Conservation (phyloP, 1,284 basidiomycete species). For the Trichosporon coremiiforme region DNA sequence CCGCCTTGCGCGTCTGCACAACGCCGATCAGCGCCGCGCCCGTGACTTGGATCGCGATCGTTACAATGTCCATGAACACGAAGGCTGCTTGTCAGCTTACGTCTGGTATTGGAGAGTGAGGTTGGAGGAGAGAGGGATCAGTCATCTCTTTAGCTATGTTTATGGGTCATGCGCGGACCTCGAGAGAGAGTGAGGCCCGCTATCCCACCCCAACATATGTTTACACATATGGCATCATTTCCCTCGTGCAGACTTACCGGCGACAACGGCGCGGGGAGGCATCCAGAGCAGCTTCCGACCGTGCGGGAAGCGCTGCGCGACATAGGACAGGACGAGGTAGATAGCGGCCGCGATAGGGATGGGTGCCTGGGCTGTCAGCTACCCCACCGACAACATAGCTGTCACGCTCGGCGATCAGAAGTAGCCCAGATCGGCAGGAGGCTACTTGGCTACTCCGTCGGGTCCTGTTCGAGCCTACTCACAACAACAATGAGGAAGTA, state of each 20-base stretch:
- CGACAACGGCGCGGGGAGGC: constrained; percentile 41
- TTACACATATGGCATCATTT: constrained; percentile 18
- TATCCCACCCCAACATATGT: constrained; percentile 18
- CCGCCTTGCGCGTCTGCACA: constrained; percentile 45
- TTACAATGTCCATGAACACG: constrained; percentile 50
- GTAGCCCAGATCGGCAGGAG: neutral
- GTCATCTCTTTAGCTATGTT: neutral
- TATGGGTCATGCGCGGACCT: constrained; percentile 2
- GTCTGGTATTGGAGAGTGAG: neutral
- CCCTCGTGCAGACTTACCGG: constrained; percentile 33
- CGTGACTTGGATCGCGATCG: constrained; percentile 52
- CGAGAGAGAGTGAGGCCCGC: constrained; percentile 13
- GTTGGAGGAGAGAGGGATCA: neutral
- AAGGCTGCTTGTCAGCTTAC: constrained; percentile 39
- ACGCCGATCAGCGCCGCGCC: constrained; percentile 58
- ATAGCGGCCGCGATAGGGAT: constrained; percentile 56
- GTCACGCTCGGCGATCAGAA: neutral
- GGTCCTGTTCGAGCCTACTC: constrained; percentile 27
- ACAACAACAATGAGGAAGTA: constrained; percentile 58
- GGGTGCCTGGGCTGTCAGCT: constrained; percentile 43
- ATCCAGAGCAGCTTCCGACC: constrained; percentile 40
- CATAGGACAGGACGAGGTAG: constrained; percentile 49
- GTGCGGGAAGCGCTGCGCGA: constrained; percentile 37
- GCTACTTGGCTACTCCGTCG: too few species aligned
- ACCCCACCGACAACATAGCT: neutral